Base-by-base conservation (phyloP, 192 early-diverging fungal species). In the Phycomyces blakesleeanus region DNA sequence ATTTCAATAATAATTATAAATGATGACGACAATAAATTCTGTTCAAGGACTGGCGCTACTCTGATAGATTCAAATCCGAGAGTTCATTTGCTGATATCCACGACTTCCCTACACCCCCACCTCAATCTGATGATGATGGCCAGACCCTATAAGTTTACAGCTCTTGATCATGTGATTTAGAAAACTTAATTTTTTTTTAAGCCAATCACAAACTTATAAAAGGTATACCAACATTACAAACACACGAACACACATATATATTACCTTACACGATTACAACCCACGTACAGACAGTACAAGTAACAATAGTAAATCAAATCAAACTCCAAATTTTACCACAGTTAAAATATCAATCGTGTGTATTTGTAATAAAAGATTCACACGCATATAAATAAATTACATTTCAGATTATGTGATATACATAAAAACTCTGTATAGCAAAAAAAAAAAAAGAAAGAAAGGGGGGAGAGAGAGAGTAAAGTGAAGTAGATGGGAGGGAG, bases 61-160 rank as follows among this genome's bases (percentile, higher is more conserved):
- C 52, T 24, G 50, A 51, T 39, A 25, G 51, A 20, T 24, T 63
- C 11, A 51, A 54, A 40, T 63, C 61, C 11, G 61, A 63, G 26
- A 39, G n/a, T n/a, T 63, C 61, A 22, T 63, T 53, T 24, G n/a
- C 61, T 39, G 61, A 63, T 39, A 51, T 63, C 21, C 57, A 66
- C 14, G 41, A 55, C n/a, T 66, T 66, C 38, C 64, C 64, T 14
- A 5, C 34, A 26, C 56, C 57, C 3, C 64, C 64, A 9, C 38
- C 55, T 20, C 34, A 41, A 44, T 20, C 26, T 20, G 29, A 34
- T 34, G 29, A 34, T 34, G 29, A 34, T 34, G 29, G 29, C 29
- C 29, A 34, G n/a, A n/a, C n/a, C n/a, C n/a, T n/a, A n/a, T n/a
- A n/a, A n/a, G n/a, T n/a, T n/a, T n/a, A n/a, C 29, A 34, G 29